phyloP scores from a whole-genome alignment of 148 eudicot genomes.

The Mesembryanthemum crystallinum region DNA sequence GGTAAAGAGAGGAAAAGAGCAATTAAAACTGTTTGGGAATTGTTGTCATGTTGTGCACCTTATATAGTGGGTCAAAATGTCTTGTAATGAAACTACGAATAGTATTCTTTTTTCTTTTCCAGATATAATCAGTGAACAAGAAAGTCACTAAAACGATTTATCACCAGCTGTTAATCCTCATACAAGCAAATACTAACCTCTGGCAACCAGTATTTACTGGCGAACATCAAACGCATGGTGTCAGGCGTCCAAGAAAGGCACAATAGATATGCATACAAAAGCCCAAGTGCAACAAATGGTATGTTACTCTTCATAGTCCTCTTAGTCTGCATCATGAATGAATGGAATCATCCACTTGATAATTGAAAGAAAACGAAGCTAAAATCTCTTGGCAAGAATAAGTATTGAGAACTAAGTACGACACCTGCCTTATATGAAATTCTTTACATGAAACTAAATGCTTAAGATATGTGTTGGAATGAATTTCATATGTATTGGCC shows the following conservation, averaged over 20 bases:
- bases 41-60: no score
- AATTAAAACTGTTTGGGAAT: no score
- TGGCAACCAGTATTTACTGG: constrained; percentile 87
- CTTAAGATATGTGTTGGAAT: background rate
- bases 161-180: no score
- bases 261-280: constrained; percentile 67
- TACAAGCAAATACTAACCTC: constrained; percentile 49
- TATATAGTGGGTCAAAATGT: no score
- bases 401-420: no score
- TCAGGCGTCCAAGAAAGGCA: constrained; percentile 96
- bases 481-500: background rate
- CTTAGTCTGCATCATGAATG: constrained; percentile 60
- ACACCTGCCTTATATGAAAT: no score
- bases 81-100: no score
- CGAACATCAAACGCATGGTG: constrained; percentile 69
- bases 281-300: constrained; percentile 71
- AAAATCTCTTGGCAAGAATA: background rate
- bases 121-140: no score
- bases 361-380: background rate
- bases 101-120: no score
- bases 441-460: background rate
- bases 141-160: background rate
- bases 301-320: constrained; percentile 63
- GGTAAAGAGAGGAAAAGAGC: no score
- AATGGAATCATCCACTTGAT: constrained; percentile 6